Evolutionary conservation across 139 green algal genomes (phyloP).

Genomic region (Marvania coccoides): DNA sequence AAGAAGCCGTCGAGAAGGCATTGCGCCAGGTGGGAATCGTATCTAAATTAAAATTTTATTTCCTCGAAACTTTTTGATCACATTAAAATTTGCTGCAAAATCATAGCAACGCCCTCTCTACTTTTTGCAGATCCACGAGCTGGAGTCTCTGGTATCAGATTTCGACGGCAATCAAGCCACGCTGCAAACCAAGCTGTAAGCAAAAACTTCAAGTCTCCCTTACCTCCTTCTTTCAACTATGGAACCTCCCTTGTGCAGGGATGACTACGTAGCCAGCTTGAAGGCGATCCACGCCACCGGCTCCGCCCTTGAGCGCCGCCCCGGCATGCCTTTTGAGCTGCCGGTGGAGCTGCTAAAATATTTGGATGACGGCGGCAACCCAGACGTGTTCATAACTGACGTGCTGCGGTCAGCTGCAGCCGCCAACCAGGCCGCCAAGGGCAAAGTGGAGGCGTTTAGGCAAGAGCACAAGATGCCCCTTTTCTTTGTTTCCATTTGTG

Average conservation of each 20-base stretch:
- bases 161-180: background rate
- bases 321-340: background rate
- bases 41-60: background rate
- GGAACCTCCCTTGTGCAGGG: background rate
- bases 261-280: background rate
- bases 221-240: background rate
- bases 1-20: background rate
- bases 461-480: no score
- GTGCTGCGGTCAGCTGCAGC: background rate
- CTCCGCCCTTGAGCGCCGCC: background rate
- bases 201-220: background rate
- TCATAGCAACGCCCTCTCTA: background rate
- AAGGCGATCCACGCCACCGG: background rate
- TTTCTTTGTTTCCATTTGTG: no score
- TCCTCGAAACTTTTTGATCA: background rate
- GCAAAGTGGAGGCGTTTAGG: background rate
- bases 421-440: background rate
- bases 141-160: background rate
- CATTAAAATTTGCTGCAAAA: background rate
- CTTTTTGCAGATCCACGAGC: background rate
- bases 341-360: background rate
- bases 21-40: background rate
- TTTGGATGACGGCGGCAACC: slow-evolving; percentile 8
- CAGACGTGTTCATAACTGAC: slow-evolving; percentile 2
- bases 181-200: background rate